Evolutionary conservation across 2,329 filamentous ascomycete genomes (phyloP).

Genomic region (Penicillium carneum): DNA sequence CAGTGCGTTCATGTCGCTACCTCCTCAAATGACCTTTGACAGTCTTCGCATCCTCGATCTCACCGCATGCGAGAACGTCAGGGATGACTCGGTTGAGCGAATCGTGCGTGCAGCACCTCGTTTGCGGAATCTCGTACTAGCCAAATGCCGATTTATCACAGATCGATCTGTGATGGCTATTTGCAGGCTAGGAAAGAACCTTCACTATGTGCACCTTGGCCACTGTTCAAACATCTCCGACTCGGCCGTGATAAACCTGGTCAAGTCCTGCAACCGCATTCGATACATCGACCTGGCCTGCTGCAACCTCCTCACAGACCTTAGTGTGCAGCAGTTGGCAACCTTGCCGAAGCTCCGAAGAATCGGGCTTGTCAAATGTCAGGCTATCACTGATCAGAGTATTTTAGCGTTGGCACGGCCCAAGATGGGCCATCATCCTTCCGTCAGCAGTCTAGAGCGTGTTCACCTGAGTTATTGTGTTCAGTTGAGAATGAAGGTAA

Average conservation of each 20-base stretch:
- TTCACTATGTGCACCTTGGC: conserved; percentile 94
- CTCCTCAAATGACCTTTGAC: conserved; percentile 71
- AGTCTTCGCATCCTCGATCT: conserved; percentile 91
- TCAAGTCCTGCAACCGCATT: conserved; percentile 87
- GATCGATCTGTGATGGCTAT: conserved; percentile 88
- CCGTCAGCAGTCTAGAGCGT: conserved; percentile 78
- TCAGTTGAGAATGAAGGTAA: conserved; percentile 79
- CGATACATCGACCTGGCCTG: conserved; percentile 98
- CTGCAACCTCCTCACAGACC: conserved; percentile 85
- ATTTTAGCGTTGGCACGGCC: conserved; percentile 83
- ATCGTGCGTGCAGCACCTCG: conserved; percentile 87
- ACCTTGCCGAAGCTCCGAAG: conserved; percentile 89
- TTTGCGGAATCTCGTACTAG: conserved; percentile 88
- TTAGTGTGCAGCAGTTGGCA: conserved; percentile 82
- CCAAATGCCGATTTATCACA: conserved; percentile 92
- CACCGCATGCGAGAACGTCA: conserved; percentile 83
- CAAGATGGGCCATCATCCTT: conserved; percentile 59
- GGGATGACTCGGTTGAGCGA: conserved; percentile 84
- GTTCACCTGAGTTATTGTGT: conserved; percentile 97
- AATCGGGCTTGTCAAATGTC: conserved; percentile 94
- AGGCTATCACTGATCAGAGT: conserved; percentile 85
- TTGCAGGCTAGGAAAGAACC: conserved; percentile 86
- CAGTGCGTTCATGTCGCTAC: conserved; percentile 82
- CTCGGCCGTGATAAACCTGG: conserved; percentile 80
- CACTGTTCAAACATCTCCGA: conserved; percentile 94